Evolutionary conservation across 495 filamentous ascomycete genomes (phyloP).

Genomic region (Cercophora scortea): DNA sequence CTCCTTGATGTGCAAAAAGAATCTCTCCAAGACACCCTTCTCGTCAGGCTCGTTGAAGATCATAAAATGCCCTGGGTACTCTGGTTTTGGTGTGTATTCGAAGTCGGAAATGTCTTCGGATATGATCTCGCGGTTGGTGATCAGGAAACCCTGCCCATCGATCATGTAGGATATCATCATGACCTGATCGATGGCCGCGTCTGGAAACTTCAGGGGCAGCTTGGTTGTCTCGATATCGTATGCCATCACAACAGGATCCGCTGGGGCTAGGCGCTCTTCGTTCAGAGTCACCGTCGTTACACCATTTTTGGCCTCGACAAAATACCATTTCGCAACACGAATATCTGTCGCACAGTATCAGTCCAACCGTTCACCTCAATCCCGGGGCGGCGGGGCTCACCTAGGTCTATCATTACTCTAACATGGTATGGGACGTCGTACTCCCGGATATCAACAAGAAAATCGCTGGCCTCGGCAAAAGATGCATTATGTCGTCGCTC

Average conservation of each 20-base stretch:
- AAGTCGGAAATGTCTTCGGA: conserved; percentile 97
- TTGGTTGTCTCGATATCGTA: conserved; percentile 99
- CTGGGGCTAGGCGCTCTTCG: conserved; percentile 79
- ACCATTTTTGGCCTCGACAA: conserved; percentile 89
- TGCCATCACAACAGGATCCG: conserved; percentile 92
- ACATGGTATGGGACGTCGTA: conserved; percentile 99
- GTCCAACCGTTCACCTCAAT: background rate
- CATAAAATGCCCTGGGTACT: conserved; percentile 90
- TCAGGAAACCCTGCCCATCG: conserved; percentile 94
- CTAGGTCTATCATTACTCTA: conserved; percentile 92
- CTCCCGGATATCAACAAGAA: conserved; percentile 96
- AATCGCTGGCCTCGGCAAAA: conserved; percentile 87
- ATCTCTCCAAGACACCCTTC: conserved; percentile 77
- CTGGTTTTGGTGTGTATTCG: conserved; percentile 94
- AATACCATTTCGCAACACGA: conserved; percentile 95
- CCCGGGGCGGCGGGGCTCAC: conserved; percentile 33
- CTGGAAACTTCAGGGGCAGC: conserved; percentile 94
- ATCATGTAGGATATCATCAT: conserved; percentile 99
- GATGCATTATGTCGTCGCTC: conserved; percentile 73
- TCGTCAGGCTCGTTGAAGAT: conserved; percentile 98
- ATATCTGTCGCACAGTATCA: conserved; percentile 55
- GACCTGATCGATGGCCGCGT: conserved; percentile 87
- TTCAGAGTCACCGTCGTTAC: conserved; percentile 71
- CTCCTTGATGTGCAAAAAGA: conserved; percentile 93
- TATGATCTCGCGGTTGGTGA: conserved; percentile 96